These are phyloP conservation scores for Leishmania major DNA, from an alignment of 208 protist species.

Conservation along the genomic window DNA sequence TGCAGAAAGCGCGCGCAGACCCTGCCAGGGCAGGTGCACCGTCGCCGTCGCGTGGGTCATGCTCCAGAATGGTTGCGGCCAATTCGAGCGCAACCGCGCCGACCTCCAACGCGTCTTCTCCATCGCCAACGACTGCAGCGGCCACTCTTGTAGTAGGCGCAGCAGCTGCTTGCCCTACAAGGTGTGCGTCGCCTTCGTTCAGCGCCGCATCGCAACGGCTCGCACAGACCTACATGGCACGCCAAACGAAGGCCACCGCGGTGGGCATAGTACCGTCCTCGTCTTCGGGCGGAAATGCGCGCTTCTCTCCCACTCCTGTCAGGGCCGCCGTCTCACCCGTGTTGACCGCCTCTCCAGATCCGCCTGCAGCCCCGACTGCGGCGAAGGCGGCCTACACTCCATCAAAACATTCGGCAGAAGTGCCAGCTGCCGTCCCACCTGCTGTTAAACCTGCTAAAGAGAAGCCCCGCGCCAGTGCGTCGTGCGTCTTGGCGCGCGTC, in stretches of 20 bases:
- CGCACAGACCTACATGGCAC: conserved; percentile 13
- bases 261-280: background rate
- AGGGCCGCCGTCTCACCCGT: background rate
- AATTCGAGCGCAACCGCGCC: background rate
- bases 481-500: background rate
- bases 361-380: background rate
- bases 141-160: background rate
- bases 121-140: background rate
- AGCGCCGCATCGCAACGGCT: background rate
- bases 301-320: too few species aligned
- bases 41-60: background rate
- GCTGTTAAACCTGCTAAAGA: background rate
- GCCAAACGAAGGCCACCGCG: background rate
- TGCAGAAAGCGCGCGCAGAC: background rate
- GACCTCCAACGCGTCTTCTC: background rate
- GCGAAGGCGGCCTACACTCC: background rate
- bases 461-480: background rate
- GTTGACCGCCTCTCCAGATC: background rate
- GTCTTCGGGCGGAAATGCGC: background rate
- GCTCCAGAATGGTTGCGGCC: background rate
- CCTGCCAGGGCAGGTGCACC: background rate
- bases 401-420: background rate
- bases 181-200: background rate
- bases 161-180: background rate
- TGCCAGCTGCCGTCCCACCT: background rate